Evolutionary conservation across 768 basidiomycete species (phyloP).

Genomic region (Suillus alpinus): DNA sequence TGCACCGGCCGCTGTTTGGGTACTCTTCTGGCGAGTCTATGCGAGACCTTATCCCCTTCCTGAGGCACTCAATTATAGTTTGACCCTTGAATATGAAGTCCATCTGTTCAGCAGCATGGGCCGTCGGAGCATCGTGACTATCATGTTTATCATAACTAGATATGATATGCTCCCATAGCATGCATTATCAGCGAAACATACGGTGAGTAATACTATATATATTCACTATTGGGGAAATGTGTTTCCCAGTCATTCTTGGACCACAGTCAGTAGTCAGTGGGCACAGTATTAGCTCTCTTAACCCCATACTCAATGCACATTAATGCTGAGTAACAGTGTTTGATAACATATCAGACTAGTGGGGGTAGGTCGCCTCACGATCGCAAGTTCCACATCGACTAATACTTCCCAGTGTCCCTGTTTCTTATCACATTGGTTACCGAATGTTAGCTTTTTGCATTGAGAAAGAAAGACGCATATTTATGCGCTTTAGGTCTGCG

Average conservation of each 20-base stretch:
- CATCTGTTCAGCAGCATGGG: constrained; percentile 4
- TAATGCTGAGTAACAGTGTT: not conserved
- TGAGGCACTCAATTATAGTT: constrained; percentile 3
- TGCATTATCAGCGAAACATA: constrained; percentile 4
- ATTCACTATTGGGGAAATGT: not conserved
- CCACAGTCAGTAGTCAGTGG: not conserved
- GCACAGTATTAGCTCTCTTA: not conserved
- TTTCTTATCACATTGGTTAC: constrained; percentile 8
- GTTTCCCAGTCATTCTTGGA: not conserved
- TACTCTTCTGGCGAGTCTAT: not conserved
- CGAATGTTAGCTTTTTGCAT: not conserved
- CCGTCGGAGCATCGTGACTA: constrained; percentile 1
- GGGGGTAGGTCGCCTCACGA: constrained; percentile 3
- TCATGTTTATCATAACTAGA: constrained; percentile 10
- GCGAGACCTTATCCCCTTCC: not conserved
- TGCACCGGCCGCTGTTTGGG: constrained; percentile 9
- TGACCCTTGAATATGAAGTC: constrained; percentile 10
- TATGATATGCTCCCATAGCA: constrained; percentile 4
- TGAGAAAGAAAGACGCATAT: not conserved
- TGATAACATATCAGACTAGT: constrained; percentile 6
- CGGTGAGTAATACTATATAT: not conserved
- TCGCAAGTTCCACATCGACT: not conserved
- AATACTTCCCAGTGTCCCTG: not conserved
- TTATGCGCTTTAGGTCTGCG: constrained; percentile 4
- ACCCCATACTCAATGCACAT: too few relatives aligned